Base-by-base conservation (phyloP, 768 basidiomycete species). In the Auriculariales sp. region DNA sequence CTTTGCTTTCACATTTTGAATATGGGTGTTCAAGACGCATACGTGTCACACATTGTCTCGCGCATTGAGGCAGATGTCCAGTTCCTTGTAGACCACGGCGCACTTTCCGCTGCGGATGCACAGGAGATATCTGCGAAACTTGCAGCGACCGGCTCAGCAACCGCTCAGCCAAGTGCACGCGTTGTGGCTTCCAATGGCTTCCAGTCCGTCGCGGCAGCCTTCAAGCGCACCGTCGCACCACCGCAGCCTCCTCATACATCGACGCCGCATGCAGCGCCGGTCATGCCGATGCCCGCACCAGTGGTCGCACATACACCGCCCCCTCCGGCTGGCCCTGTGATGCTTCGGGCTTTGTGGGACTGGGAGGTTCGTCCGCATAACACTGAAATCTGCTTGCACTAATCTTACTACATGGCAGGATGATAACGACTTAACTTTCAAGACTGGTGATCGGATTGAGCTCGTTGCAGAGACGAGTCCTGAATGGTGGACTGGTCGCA, bases 401-500 rank as follows among this genome's bases (percentile, higher is more conserved):
- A 30, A 50, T 28, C 29, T 31, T n/a, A n/a, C n/a, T n/a, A n/a
- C 28, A 34, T 49, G 49, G 24, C 58, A 90, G 83, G 83, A 88
- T 56, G 68, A 73, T 11, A 77, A 81, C n/a, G 90, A 94, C 60
- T 69, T 94, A 5, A 75, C 79, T 1, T 91, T 94, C 71, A 61
- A 67, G 25, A 62, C 73, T 0, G 90, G 87, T 3, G 90, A 92
- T 58, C 68, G 78, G 36, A 74, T 94, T 52, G 83, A 87, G 51
- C 72, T 94, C 51, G 61, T 85, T 33, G 75, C 81, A 51, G 85
- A 91, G 60, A 83, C 78, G 42, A 89, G 91, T 51, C 69, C 69
- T 3, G 90, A 92, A 61, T 92, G 90, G 90, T 94, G 87, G 88
- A 76, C 73, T 6, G 89, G 90, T 25, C 70, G 63, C 53, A 47